Evolutionary conservation across 805 yeast genomes (phyloP).

Genomic region (Sporopachydermia quercuum): DNA sequence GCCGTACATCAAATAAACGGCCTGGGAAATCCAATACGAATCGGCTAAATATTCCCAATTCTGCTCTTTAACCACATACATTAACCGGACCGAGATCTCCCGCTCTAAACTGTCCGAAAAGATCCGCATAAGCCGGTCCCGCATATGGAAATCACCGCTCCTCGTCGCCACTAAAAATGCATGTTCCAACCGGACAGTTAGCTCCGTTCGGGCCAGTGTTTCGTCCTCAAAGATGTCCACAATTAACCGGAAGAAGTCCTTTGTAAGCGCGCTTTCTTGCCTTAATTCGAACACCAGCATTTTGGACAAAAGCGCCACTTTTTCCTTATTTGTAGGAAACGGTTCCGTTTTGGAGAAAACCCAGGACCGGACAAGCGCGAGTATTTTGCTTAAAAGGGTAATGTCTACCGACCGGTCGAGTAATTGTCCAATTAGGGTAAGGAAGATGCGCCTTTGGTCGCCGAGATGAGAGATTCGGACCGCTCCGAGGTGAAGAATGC

Average conservation of each 20-base stretch:
- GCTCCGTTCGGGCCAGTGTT: conserved; percentile 64
- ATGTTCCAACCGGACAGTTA: conserved; percentile 90
- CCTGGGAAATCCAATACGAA: conserved; percentile 90
- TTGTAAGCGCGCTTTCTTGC: conserved; percentile 67
- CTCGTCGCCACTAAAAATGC: conserved; percentile 92
- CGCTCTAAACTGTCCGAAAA: conserved; percentile 64
- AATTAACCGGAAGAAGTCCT: conserved; percentile 72
- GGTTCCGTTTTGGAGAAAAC: conserved; percentile 70
- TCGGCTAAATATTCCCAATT: conserved; percentile 95
- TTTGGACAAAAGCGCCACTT: conserved; percentile 83
- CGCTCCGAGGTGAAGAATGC: conserved; percentile 62
- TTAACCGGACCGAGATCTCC: conserved; percentile 63
- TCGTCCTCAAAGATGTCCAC: conserved; percentile 78
- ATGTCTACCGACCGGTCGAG: conserved; percentile 80
- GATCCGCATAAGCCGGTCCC: conserved; percentile 67
- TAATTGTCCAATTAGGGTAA: conserved; percentile 74
- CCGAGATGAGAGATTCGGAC: conserved; percentile 76
- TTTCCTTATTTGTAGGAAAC: conserved; percentile 91
- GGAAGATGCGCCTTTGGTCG: conserved; percentile 81
- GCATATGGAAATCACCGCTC: conserved; percentile 55
- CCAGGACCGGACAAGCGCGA: conserved; percentile 75
- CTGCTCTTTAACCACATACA: conserved; percentile 85
- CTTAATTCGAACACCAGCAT: conserved; percentile 87
- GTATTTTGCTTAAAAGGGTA: conserved; percentile 56
- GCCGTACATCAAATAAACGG: conserved; percentile 72